These are phyloP conservation scores for Neofusicoccum laricinum DNA, from an alignment of 2,329 filamentous ascomycete genomes.

Conservation along the genomic window DNA sequence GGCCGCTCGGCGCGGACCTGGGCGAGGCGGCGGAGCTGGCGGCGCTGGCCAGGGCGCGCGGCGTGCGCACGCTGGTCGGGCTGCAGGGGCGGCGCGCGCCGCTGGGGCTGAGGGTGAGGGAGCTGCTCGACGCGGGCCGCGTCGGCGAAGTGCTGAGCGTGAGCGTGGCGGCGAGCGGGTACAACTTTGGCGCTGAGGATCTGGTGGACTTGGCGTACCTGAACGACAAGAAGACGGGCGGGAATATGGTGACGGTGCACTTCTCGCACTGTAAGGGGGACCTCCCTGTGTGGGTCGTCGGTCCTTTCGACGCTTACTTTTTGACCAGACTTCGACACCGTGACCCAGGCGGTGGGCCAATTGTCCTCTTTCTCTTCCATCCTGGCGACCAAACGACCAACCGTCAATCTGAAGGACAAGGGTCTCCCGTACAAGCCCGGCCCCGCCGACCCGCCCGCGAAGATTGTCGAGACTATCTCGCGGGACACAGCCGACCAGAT, in stretches of 20 bases:
- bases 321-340: constrained; percentile 36
- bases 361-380: constrained; percentile 38
- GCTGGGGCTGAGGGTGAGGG: constrained; percentile 40
- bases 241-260: constrained; percentile 41
- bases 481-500: constrained; percentile 49
- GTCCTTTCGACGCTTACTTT: neutral
- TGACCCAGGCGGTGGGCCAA: constrained; percentile 49
- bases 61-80: constrained; percentile 46
- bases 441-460: constrained; percentile 24
- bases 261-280: constrained; percentile 27
- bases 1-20: constrained; percentile 45
- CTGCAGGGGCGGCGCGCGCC: constrained; percentile 46
- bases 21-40: constrained; percentile 44
- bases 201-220: constrained; percentile 45
- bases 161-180: constrained; percentile 29
- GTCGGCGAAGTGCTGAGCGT: constrained; percentile 44
- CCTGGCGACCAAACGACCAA: constrained; percentile 47
- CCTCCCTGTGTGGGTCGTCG: neutral
- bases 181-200: constrained; percentile 23
- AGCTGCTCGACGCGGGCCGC: constrained; percentile 41
- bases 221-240: constrained; percentile 44
- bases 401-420: constrained; percentile 23
- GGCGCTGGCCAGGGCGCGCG: constrained; percentile 39
- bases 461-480: constrained; percentile 25
- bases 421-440: constrained; percentile 27